A percentile compares a stretch with the other conserved stretches of the same genome.
phyloP scores from a whole-genome alignment of 116 monocot species.

The Dioscorea cayenensis region DNA sequence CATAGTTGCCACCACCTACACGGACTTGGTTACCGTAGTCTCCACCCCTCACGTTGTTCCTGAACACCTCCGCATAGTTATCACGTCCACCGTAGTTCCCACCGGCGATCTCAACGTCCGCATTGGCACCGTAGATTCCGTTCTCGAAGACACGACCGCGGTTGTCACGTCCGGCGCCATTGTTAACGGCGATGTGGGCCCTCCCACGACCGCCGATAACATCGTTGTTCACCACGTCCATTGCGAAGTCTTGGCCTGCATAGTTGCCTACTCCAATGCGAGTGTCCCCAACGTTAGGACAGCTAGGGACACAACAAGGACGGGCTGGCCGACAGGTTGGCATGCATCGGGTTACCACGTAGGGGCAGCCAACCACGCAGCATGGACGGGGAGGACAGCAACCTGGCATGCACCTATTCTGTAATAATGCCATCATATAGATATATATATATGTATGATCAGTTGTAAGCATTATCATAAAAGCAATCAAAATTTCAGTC shows the following conservation, averaged over 20 bases:
- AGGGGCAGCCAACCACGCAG: neutral
- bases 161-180: neutral
- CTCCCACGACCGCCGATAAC: neutral
- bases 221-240: neutral
- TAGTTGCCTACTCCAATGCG: neutral
- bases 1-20: neutral
- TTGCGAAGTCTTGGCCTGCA: conserved; percentile 1
- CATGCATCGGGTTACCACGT: neutral
- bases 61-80: neutral
- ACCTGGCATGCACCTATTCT: neutral
- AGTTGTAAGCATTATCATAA: too few relatives aligned
- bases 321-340: neutral
- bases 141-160: neutral
- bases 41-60: neutral
- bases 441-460: too few relatives aligned
- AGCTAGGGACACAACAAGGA: neutral
- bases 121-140: neutral
- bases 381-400: neutral
- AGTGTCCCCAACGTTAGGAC: neutral
- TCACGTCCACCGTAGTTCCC: neutral
- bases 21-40: neutral
- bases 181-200: neutral
- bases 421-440: too few relatives aligned
- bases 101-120: neutral
- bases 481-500: too few relatives aligned